Percentiles rank a stretch among this genome's conserved stretches.
phyloP scores from a whole-genome alignment of 345 rosid species.

The Pistacia integerrima region DNA sequence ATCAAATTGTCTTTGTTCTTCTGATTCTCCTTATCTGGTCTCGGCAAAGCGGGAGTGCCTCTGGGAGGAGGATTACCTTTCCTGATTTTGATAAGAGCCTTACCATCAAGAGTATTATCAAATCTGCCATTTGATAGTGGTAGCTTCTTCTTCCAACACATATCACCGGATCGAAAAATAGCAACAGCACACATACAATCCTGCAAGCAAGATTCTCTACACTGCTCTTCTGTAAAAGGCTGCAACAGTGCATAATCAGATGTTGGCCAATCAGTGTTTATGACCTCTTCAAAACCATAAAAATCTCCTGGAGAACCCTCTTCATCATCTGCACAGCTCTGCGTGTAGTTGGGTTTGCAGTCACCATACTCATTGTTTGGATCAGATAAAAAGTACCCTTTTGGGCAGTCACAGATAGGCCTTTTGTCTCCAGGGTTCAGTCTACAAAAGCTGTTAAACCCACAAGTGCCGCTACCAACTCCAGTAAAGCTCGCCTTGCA shows the following conservation, averaged over 20 bases:
- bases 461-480: slow-evolving; percentile 19
- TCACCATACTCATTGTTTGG: slow-evolving; percentile 7
- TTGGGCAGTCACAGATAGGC: slow-evolving; percentile 20
- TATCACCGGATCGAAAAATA: slow-evolving; percentile 12
- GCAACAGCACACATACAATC: slow-evolving; percentile 43
- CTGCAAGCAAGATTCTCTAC: slow-evolving; percentile 33
- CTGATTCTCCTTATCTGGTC: not conserved
- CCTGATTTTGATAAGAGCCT: slow-evolving; percentile 32
- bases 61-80: slow-evolving; percentile 8
- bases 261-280: slow-evolving; percentile 29
- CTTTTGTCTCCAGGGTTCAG: not conserved
- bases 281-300: slow-evolving; percentile 12
- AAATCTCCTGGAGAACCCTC: slow-evolving; percentile 7
- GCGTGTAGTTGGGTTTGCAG: slow-evolving; percentile 21
- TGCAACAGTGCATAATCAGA: slow-evolving; percentile 30
- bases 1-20: slow-evolving; percentile 17
- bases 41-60: not conserved
- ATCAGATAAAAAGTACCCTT: slow-evolving; percentile 8
- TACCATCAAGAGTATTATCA: not conserved
- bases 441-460: slow-evolving; percentile 19
- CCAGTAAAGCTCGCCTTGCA: not conserved
- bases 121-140: slow-evolving; percentile 40
- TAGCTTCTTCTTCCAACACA: slow-evolving; percentile 44
- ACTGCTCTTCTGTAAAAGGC: slow-evolving; percentile 23
- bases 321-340: slow-evolving; percentile 14